Evolutionary conservation across 805 yeast species (phyloP), one percentile per base, ranked within the genome.

Genomic region (Kluyveromyces lactis): DNA sequence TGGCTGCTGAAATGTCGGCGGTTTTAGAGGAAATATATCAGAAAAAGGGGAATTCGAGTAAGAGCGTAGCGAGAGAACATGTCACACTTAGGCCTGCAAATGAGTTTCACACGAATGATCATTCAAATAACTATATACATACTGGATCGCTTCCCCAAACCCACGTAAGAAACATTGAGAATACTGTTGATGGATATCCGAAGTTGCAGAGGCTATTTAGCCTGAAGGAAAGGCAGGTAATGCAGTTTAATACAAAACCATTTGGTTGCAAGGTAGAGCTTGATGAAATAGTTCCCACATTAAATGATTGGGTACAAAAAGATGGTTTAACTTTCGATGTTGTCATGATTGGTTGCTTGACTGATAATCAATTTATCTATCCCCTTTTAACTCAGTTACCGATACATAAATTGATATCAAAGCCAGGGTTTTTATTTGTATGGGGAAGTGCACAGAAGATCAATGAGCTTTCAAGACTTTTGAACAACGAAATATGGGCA

Each of bases 311-410:
- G 94, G 74, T 77, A 24, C 58, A 62, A 13, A 64, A 65, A 15
- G 75, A 77, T 41, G 68, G 72, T 6, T 53, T 84, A 28, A 75
- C 74, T 43, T 90, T 89, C 59, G 96, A 89, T 56, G 95, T 86
- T 9, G 82, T 90, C 11, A 86, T 90, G 95, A 77, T 89, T 40
- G 95, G 95, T 1, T 90, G 92, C 2, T 66, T 90, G 37, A 73
- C 81, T 1, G 89, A 83, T 47, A 78, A 81, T 52, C 87, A 79
- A 52, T 71, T 82, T 40, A 65, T 83, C 15, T 68, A 74, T 32
- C 82, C 85, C 0, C 50, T 80, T 2, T 63, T 89, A 18, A 62
- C 72, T 1, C 73, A 72, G 47, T 62, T 87, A 33, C 95, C 95
- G 0, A 65, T 89, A 4, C 80, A 77, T 46, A 77, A 69, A 51